Conservation (phyloP, 192 early-diverging fungal genomes). For the Blastocladiella britannica region DNA sequence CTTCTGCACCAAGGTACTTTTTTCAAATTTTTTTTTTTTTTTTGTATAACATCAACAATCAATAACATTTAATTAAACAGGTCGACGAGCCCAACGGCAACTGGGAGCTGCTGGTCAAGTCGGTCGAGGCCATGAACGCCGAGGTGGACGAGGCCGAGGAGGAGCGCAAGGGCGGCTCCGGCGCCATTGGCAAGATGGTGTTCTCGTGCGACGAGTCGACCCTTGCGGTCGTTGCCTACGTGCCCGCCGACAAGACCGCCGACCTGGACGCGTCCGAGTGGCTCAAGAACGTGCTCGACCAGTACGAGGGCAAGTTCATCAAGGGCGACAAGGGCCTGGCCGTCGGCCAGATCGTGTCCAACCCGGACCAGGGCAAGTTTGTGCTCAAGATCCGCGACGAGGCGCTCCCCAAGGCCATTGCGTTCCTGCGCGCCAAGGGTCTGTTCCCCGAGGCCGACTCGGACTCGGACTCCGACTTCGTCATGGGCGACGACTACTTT, state of each 20-base stretch:
- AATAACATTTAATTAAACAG: no score
- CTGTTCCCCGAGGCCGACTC: conserved; percentile 1
- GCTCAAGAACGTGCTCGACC: not conserved
- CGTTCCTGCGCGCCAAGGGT: conserved; percentile 1
- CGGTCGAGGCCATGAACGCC: conserved; percentile 1
- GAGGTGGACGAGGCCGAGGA: not conserved
- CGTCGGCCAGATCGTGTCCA: not conserved
- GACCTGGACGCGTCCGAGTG: not conserved
- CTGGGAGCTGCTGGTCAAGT: not conserved
- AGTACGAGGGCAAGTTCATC: not conserved
- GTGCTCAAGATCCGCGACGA: conserved; percentile 1
- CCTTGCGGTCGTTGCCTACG: not conserved
- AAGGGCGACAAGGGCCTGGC: not conserved
- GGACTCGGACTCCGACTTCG: not conserved
- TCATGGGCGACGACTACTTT: conserved; percentile 1
- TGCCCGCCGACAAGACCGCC: not conserved
- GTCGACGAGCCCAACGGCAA: not conserved
- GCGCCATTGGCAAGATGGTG: conserved; percentile 1
- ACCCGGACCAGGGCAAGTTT: not conserved
- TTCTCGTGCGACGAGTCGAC: not conserved
- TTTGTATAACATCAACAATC: no score
- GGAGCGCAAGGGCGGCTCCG: not conserved
- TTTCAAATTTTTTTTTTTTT: no score
- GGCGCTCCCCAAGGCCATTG: not conserved
- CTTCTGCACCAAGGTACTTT: conserved; percentile 1